Evolutionary conservation across 129 eudicot genomes (phyloP).

Genomic region (Lactuca sativa): DNA sequence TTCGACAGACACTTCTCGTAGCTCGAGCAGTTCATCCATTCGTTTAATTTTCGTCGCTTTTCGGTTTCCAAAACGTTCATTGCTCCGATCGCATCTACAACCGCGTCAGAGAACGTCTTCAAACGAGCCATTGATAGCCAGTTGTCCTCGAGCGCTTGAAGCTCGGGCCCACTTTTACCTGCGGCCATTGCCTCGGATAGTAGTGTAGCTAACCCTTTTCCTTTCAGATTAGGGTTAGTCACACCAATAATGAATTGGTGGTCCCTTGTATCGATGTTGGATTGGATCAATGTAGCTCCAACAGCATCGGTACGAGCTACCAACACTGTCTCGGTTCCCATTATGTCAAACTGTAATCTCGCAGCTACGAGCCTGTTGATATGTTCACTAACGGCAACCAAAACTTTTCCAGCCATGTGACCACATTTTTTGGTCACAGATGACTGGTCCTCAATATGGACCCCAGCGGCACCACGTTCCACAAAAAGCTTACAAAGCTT

Average conservation of each 20-base stretch:
- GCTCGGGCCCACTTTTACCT: slow-evolving; percentile 73
- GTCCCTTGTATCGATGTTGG: slow-evolving; percentile 79
- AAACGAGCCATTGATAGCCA: slow-evolving; percentile 69
- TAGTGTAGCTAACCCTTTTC: slow-evolving; percentile 64
- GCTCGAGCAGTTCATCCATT: slow-evolving; percentile 69
- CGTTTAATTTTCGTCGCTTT: slow-evolving; percentile 60
- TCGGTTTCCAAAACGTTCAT: slow-evolving; percentile 53
- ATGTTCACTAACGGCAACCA: slow-evolving; percentile 77
- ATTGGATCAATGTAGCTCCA: slow-evolving; percentile 78
- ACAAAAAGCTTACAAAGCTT: slow-evolving; percentile 94
- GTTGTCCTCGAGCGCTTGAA: slow-evolving; percentile 74
- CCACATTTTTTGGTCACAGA: slow-evolving; percentile 96
- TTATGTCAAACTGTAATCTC: slow-evolving; percentile 77
- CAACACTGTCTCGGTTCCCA: slow-evolving; percentile 86
- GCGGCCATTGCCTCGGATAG: slow-evolving; percentile 68
- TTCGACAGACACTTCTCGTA: slow-evolving; percentile 78
- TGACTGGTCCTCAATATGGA: slow-evolving; percentile 95
- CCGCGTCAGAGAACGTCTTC: slow-evolving; percentile 80
- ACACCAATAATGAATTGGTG: slow-evolving; percentile 88
- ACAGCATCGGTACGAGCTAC: slow-evolving; percentile 95
- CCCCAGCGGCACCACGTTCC: slow-evolving; percentile 97
- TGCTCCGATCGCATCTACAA: slow-evolving; percentile 53
- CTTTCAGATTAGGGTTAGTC: slow-evolving; percentile 65
- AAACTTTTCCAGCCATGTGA: slow-evolving; percentile 96
- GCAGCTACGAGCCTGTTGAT: slow-evolving; percentile 87